Evolutionary conservation across 495 filamentous ascomycete genomes (phyloP).

Genomic region (Hypoxylon cercidicola): DNA sequence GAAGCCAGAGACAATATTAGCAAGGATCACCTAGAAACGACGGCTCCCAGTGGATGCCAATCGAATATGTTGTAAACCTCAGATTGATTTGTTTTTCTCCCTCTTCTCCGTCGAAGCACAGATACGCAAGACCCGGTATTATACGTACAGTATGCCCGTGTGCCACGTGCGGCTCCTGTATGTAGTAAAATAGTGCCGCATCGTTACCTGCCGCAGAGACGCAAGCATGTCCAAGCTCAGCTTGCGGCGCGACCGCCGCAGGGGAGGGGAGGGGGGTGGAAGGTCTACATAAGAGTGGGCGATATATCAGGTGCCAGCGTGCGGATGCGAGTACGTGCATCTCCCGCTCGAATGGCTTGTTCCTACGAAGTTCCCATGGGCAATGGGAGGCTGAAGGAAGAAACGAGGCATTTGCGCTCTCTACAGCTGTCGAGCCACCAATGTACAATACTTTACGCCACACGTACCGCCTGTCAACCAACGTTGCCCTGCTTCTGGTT

Average conservation of each 20-base stretch:
- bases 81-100: too few species aligned
- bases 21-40: too few species aligned
- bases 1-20: too few species aligned
- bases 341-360: constrained; percentile 12
- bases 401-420: constrained; percentile 4
- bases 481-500: constrained; percentile 27
- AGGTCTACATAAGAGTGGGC: constrained; percentile 6
- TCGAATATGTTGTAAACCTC: too few species aligned
- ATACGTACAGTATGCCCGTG: too few species aligned
- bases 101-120: too few species aligned
- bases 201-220: constrained; percentile 1
- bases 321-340: constrained; percentile 42
- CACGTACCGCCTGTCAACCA: constrained; percentile 27
- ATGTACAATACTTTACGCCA: constrained; percentile 22
- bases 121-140: too few species aligned
- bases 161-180: not conserved
- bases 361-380: not conserved
- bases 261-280: not conserved
- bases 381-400: constrained; percentile 10
- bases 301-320: constrained; percentile 40
- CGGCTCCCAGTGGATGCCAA: too few species aligned
- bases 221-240: too few species aligned
- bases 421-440: too few species aligned
- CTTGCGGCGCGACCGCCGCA: constrained; percentile 10
- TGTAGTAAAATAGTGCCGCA: constrained; percentile 2